A percentile compares a stretch with the other conserved stretches of the same genome.
These are phyloP conservation scores for Plasmopara viticola DNA, from an alignment of 352 stramenopile genomes.

Conservation along the genomic window DNA sequence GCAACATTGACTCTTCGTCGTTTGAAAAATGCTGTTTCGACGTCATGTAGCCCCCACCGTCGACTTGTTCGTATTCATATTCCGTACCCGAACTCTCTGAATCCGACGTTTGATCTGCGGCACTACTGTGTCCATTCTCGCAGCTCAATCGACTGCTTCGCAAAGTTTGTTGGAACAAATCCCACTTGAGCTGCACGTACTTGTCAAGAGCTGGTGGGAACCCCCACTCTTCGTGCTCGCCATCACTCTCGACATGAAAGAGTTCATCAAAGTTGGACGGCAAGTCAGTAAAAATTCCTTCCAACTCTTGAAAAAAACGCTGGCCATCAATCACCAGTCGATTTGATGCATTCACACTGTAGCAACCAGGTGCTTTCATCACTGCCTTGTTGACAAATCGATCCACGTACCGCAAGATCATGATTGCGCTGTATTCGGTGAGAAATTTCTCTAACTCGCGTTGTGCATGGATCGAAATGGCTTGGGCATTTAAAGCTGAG, in stretches of 20 bases:
- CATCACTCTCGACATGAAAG: constrained; percentile 30
- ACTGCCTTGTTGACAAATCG: constrained; percentile 71
- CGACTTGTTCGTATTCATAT: constrained; percentile 45
- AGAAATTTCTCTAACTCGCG: constrained; percentile 60
- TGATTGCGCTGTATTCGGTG: constrained; percentile 73
- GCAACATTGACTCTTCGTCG: constrained; percentile 65
- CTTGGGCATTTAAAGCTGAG: constrained; percentile 52
- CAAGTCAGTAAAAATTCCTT: constrained; percentile 56
- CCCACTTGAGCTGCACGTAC: constrained; percentile 78
- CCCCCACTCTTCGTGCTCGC: constrained; percentile 39
- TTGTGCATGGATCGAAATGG: constrained; percentile 62
- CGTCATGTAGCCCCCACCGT: constrained; percentile 46
- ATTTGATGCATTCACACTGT: constrained; percentile 44
- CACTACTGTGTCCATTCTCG: constrained; percentile 14
- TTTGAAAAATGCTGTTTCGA: constrained; percentile 55
- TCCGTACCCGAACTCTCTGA: constrained; percentile 59
- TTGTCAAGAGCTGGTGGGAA: constrained; percentile 57
- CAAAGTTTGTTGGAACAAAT: constrained; percentile 46
- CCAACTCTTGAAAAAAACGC: constrained; percentile 59
- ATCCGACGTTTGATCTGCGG: constrained; percentile 27
- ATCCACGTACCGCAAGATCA: constrained; percentile 77
- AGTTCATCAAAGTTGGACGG: constrained; percentile 43
- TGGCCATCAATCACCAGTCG: constrained; percentile 60
- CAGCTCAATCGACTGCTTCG: constrained; percentile 11
- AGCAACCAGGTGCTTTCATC: constrained; percentile 60